These are phyloP conservation scores for Mytilinidion resinicola DNA, from an alignment of 495 filamentous ascomycete genomes.

Conservation along the genomic window DNA sequence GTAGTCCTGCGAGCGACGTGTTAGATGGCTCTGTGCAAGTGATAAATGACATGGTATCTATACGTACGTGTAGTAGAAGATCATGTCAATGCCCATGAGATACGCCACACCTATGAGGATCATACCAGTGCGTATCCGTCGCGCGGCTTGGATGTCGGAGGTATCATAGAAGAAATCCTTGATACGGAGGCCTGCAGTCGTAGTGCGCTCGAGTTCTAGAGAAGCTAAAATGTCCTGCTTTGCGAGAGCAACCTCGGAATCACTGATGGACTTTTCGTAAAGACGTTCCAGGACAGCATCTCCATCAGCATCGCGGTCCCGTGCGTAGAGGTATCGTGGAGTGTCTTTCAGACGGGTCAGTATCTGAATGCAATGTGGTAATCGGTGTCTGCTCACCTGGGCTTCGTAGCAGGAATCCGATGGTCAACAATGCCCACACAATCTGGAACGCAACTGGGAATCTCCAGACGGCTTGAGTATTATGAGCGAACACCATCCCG, in stretches of 20 bases:
- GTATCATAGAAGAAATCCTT: conserved; percentile 18
- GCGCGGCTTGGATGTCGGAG: conserved; percentile 18
- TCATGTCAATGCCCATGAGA: conserved; percentile 24
- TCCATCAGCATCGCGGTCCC: conserved; percentile 2
- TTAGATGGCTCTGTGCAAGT: no score
- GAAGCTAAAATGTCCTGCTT: conserved; percentile 7
- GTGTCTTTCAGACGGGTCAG: conserved; percentile 6
- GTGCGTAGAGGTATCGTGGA: conserved; percentile 7
- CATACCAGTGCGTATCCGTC: conserved; percentile 20
- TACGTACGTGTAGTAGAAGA: conserved; percentile 16
- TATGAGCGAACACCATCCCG: conserved; percentile 9
- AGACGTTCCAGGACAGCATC: conserved; percentile 5
- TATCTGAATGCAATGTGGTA: background rate
- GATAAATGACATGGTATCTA: no score
- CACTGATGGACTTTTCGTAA: background rate
- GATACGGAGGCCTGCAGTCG: conserved; percentile 9
- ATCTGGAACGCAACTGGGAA: conserved; percentile 12
- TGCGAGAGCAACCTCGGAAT: background rate
- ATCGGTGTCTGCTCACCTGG: background rate
- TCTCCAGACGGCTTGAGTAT: conserved; percentile 8
- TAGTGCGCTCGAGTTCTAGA: conserved; percentile 1
- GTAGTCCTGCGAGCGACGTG: background rate
- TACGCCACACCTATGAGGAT: conserved; percentile 20
- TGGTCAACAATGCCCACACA: conserved; percentile 8
- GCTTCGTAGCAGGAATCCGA: background rate